Evolutionary conservation across 2,329 filamentous ascomycete genomes (phyloP).

Genomic region (Pestalotiopsis sp.): DNA sequence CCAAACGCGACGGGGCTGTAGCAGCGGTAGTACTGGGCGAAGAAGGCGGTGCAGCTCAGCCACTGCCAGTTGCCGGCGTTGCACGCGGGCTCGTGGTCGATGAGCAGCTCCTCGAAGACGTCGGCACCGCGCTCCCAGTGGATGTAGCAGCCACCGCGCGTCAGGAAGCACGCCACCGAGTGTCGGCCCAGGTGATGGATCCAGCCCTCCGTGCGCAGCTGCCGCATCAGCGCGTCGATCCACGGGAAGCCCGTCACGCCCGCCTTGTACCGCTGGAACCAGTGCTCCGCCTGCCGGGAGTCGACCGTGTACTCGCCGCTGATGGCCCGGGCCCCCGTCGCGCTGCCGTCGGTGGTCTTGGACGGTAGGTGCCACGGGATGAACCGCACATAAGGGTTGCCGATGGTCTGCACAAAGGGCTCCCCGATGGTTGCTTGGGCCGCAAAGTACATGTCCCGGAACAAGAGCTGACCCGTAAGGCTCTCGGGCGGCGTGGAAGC

Average conservation of each 20-base stretch:
- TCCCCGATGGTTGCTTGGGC: conserved; percentile 71
- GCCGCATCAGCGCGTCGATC: conserved; percentile 81
- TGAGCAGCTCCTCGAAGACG: conserved; percentile 74
- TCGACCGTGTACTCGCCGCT: conserved; percentile 68
- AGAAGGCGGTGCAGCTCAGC: conserved; percentile 77
- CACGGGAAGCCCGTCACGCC: conserved; percentile 77
- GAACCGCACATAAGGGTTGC: conserved; percentile 70
- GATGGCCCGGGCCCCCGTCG: conserved; percentile 44
- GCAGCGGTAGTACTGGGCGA: conserved; percentile 69
- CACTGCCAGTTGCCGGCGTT: conserved; percentile 81
- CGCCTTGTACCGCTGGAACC: conserved; percentile 69
- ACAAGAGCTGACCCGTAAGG: conserved; percentile 72
- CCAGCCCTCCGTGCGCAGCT: conserved; percentile 72
- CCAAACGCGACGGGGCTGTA: conserved; percentile 73
- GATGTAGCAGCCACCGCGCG: conserved; percentile 75
- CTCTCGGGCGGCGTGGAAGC: conserved; percentile 68
- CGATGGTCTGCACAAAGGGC: conserved; percentile 63
- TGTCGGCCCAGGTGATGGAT: conserved; percentile 79
- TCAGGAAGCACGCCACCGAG: conserved; percentile 80
- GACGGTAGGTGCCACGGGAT: conserved; percentile 78
- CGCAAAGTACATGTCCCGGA: conserved; percentile 83
- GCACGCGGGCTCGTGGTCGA: conserved; percentile 75
- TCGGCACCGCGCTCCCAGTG: conserved; percentile 79
- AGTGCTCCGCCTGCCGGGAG: conserved; percentile 59
- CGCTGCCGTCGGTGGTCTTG: conserved; percentile 44